Evolutionary conservation across 2,329 filamentous ascomycete species (phyloP), one percentile per base, ranked within the genome.

Genomic region (Lachnellula occidentalis): DNA sequence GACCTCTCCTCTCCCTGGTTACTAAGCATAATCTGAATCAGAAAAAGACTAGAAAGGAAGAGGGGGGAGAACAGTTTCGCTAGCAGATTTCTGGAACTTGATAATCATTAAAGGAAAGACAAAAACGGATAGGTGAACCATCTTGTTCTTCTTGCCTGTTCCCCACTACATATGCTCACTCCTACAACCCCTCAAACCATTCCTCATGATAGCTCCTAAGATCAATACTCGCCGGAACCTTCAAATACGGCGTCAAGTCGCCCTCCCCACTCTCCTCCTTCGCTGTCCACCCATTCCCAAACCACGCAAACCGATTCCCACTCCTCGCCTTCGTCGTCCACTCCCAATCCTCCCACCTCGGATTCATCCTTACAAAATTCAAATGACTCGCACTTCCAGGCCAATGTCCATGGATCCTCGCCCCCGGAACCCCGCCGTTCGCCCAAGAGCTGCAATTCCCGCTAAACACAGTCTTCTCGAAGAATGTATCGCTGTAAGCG

Each of bases 371-470:
- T 7, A 86, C 74, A 14, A 80, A 75, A 2, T 83, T 83, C 34
- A 82, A 71, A 61, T 87, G 82, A 0, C 78, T 74, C 1, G 83
- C 84, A 60, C 82, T 86, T 0, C 86, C 86, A 0, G 86, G 87
- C 80, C 86, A 90, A 6, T 87, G 66, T 0, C 85, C 86, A 58
- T 87, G 83, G 22, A 90, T 82, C 4, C 84, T 73, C 0, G 76
- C 78, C 0, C 85, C 85, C 0, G 84, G 78, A 5, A 71, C 71
- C 0, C 82, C 82, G 12, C 86, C 82, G 56, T 90, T 90, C 56
- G 86, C 87, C 87, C 87, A 90, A 0, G 81, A 86, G 41, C 79
- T 82, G 66, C 86, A 90, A 53, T 81, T 79, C 50, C 85, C 81
- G 0, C 76, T 75, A 53, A 85, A 69, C 1, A 82, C 79, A 0